Conservation (phyloP, 2,329 filamentous ascomycete genomes). For the Aspergillus hortae region DNA sequence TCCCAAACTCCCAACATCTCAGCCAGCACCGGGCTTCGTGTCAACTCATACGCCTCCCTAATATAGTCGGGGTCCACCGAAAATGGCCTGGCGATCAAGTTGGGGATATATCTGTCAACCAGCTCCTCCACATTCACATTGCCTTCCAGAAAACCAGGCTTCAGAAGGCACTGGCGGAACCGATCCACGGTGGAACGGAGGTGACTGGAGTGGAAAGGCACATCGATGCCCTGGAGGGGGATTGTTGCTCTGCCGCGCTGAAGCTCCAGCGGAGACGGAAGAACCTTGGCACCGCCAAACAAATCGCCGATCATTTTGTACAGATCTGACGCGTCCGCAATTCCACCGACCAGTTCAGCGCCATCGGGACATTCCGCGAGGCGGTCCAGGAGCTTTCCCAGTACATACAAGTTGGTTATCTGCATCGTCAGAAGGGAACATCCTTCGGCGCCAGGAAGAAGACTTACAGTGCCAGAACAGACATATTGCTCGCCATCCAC, state of each 20-base stretch:
- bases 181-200: conserved; percentile 93
- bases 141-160: conserved; percentile 13
- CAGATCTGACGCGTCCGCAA: neutral
- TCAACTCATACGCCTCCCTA: conserved; percentile 90
- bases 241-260: conserved; percentile 95
- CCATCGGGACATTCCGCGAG: conserved; percentile 4
- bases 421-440: neutral
- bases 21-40: conserved; percentile 45
- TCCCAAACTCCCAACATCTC: conserved; percentile 8
- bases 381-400: conserved; percentile 14
- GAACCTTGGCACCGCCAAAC: conserved; percentile 66
- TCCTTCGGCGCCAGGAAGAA: neutral
- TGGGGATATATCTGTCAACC: conserved; percentile 95
- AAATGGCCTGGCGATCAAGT: conserved; percentile 91
- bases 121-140: conserved; percentile 92
- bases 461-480: conserved; percentile 55
- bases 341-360: neutral
- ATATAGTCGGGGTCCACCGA: conserved; percentile 95
- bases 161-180: conserved; percentile 79
- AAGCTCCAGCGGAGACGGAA: conserved; percentile 75
- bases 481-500: conserved; percentile 65
- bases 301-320: conserved; percentile 39
- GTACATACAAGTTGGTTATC: conserved; percentile 14
- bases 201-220: conserved; percentile 97
- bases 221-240: conserved; percentile 79